A percentile compares a stretch with the other conserved stretches of the same genome.
Conservation (phyloP, 163 green algal genomes). For the Volvox carteri region DNA sequence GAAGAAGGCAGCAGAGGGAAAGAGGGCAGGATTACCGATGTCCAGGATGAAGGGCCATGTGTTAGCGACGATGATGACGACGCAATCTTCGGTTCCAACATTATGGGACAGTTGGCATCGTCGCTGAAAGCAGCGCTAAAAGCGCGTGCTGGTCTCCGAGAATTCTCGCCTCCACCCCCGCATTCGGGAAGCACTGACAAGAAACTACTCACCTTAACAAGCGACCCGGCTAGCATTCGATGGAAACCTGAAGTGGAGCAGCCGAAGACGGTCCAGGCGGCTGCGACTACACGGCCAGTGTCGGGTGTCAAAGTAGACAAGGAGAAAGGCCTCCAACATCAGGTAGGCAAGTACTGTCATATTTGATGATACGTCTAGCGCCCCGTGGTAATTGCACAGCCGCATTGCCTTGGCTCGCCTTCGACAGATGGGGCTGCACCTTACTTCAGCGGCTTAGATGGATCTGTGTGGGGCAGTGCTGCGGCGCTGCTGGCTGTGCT, state of each 20-base stretch:
- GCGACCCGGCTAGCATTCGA: not conserved
- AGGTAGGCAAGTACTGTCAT: conserved; percentile 1
- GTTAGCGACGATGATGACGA: not conserved
- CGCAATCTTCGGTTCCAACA: not conserved
- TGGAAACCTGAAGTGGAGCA: not conserved
- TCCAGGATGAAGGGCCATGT: too few relatives aligned
- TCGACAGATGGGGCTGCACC: not conserved
- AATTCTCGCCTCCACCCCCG: not conserved
- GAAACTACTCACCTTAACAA: conserved; percentile 14
- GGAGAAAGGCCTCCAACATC: conserved; percentile 38
- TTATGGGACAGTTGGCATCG: conserved; percentile 40
- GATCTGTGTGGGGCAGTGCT: conserved; percentile 20
- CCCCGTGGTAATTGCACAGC: not conserved
- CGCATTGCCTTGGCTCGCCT: conserved; percentile 14
- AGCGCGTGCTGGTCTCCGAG: not conserved
- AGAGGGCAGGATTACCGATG: too few relatives aligned
- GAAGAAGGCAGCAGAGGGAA: too few relatives aligned
- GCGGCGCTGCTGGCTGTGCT: conserved; percentile 33
- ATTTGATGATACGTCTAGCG: not conserved
- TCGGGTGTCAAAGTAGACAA: conserved; percentile 3
- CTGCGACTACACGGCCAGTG: not conserved
- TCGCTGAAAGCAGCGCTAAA: conserved; percentile 16
- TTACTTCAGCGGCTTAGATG: conserved; percentile 43
- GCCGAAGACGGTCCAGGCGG: not conserved
- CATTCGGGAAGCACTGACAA: too few relatives aligned